These are phyloP conservation scores for Lathyrus aphaca DNA, from an alignment of 306 rosid genomes.

Conservation along the genomic window DNA sequence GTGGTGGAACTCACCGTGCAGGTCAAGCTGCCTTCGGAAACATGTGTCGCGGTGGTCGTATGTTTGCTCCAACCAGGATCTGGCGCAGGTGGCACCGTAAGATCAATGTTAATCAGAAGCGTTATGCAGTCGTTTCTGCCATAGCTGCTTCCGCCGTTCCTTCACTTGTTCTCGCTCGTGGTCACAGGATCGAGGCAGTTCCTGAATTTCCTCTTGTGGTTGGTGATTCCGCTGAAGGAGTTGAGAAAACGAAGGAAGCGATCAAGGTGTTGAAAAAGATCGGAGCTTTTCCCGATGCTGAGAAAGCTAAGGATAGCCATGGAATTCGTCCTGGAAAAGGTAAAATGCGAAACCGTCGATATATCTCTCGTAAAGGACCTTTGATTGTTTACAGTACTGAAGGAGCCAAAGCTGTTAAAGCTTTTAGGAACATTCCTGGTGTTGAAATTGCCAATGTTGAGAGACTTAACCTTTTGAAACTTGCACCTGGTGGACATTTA, in stretches of 20 bases:
- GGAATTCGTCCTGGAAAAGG: slow-evolving; percentile 21
- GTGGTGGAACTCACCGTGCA: slow-evolving; percentile 19
- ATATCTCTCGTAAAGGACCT: background rate
- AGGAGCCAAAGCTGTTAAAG: background rate
- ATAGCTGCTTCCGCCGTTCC: slow-evolving; percentile 81
- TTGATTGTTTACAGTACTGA: slow-evolving; percentile 9
- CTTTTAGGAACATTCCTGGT: slow-evolving; percentile 14
- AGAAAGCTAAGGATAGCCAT: slow-evolving; percentile 73
- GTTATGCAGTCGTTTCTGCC: slow-evolving; percentile 74
- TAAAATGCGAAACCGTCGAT: slow-evolving; percentile 1
- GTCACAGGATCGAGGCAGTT: slow-evolving; percentile 51
- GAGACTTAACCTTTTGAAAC: slow-evolving; percentile 5
- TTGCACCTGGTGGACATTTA: slow-evolving; percentile 20
- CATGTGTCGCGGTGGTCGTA: slow-evolving; percentile 23
- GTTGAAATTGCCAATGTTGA: slow-evolving; percentile 10
- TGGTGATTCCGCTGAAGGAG: slow-evolving; percentile 63
- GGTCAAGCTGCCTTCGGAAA: slow-evolving; percentile 18
- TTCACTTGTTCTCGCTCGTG: slow-evolving; percentile 65
- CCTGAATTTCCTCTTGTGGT: slow-evolving; percentile 72
- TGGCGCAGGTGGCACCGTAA: slow-evolving; percentile 82
- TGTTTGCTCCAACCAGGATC: slow-evolving; percentile 39
- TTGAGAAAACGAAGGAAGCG: slow-evolving; percentile 48
- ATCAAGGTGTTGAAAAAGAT: slow-evolving; percentile 33
- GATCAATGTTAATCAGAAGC: slow-evolving; percentile 74
- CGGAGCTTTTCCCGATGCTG: slow-evolving; percentile 70